Base-by-base conservation (phyloP, 2,329 filamentous ascomycete species). In the Elsinoe ampelina region DNA sequence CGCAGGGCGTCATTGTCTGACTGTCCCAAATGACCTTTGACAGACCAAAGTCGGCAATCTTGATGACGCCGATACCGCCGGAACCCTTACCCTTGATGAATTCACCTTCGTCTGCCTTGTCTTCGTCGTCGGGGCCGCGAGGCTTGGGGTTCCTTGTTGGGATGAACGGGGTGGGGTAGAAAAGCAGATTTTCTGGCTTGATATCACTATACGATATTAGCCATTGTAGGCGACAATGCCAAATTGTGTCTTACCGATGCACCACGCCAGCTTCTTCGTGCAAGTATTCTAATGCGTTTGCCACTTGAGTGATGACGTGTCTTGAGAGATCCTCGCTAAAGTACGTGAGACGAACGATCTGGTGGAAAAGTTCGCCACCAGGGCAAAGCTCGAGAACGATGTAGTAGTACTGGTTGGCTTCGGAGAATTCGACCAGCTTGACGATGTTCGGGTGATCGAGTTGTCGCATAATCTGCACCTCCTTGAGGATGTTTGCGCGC, bases 1-100 rank as follows among this genome's bases (percentile, higher is more conserved):
- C 93, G 70, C 93, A 98, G n/a, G 93, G 93, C 2, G 93, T 98
- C 89, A 96, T 97, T 8, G 93, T 98, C 68, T 95, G 88, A 64
- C 84, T 93, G 66, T 97, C 93, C 93, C 93, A 98, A 13, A 98
- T 89, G 63, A 98, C 87, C 74, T 98, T 98, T 61, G 92, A 96
- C 8, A 98, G 78, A 55, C 93, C 93, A 68, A 98, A 98, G 68
- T 98, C 93, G 68, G 93, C 93, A 71, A 98, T 92, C 77, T 98
- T 97, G 75, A 98, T 95, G 61, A 81, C 77, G 32, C 93, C 93
- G 61, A 98, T 98, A 39, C 92, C 93, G 58, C 93, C 93, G 0
- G 87, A 80, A 41, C 93, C 93, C 35, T 86, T 73, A 1, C 91
- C 91, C 15, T 77, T 80, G 59, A 93, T 78, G 62, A 95, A 98